Evolutionary conservation across 75 land plant genomes (phyloP).

Genomic region (Sequoiadendron giganteum): DNA sequence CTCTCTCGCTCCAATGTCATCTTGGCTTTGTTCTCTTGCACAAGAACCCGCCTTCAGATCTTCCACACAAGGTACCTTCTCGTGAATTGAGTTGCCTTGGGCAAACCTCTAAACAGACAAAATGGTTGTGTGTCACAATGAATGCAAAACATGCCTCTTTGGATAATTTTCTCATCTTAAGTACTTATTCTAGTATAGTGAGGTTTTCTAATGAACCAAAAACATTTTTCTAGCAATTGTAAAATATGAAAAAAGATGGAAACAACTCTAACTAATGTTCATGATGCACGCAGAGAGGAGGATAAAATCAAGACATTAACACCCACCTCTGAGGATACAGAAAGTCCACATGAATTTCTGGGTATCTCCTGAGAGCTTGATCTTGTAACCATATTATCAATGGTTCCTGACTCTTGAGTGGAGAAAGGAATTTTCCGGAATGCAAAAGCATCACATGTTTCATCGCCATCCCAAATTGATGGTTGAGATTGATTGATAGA

Average conservation of each 20-base stretch:
- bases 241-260: background rate
- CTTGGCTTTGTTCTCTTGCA: conserved; percentile 1
- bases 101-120: conserved; percentile 1
- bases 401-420: conserved; percentile 3
- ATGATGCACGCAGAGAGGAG: background rate
- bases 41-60: background rate
- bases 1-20: background rate
- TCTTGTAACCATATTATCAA: conserved; percentile 6
- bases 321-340: conserved; percentile 21
- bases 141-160: background rate
- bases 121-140: background rate
- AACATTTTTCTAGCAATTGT: background rate
- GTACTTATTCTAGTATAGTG: background rate
- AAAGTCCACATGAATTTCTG: conserved; percentile 12
- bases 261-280: background rate
- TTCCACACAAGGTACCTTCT: conserved; percentile 4
- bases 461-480: conserved; percentile 78
- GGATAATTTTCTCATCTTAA: background rate
- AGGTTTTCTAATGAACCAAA: background rate
- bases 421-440: conserved; percentile 37
- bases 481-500: conserved; percentile 25
- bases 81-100: background rate
- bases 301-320: background rate
- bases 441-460: conserved; percentile 85
- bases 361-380: background rate